Conservation (phyloP, 1,139 yeast species). For the Protomyces gravidus region DNA sequence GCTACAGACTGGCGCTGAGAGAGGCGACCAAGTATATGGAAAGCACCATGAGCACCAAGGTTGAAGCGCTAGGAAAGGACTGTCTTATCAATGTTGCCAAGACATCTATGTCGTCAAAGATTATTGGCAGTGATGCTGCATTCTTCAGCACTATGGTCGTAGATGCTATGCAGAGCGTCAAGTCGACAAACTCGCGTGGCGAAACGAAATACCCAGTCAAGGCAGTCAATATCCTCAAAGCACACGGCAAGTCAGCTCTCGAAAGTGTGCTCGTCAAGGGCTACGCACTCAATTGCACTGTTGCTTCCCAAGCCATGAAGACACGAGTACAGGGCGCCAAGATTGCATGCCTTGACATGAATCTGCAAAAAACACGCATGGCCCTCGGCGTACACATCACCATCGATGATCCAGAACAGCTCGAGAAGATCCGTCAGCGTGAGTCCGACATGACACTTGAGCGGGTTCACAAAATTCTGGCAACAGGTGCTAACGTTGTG, state of each 20-base stretch:
- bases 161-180: conserved; percentile 92
- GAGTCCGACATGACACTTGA: conserved; percentile 89
- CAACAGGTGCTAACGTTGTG: conserved; percentile 93
- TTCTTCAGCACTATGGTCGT: conserved; percentile 89
- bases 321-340: conserved; percentile 68
- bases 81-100: conserved; percentile 76
- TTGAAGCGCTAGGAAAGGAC: conserved; percentile 78
- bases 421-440: conserved; percentile 91
- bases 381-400: conserved; percentile 98
- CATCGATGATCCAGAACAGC: conserved; percentile 94
- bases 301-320: conserved; percentile 96
- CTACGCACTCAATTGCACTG: conserved; percentile 93
- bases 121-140: conserved; percentile 88
- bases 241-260: conserved; percentile 87
- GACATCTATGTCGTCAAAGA: conserved; percentile 95
- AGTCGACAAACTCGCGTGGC: conserved; percentile 81
- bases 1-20: conserved; percentile 86
- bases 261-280: conserved; percentile 89
- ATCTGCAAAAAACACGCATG: conserved; percentile 94
- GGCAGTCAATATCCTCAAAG: conserved; percentile 92
- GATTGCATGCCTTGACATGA: conserved; percentile 90
- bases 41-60: conserved; percentile 77
- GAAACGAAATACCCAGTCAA: conserved; percentile 92
- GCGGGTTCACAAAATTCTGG: conserved; percentile 78
- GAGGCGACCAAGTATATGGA: conserved; percentile 88